These are phyloP conservation scores for Neonectria faginata DNA, from an alignment of 2,329 filamentous ascomycete species.

Conservation along the genomic window DNA sequence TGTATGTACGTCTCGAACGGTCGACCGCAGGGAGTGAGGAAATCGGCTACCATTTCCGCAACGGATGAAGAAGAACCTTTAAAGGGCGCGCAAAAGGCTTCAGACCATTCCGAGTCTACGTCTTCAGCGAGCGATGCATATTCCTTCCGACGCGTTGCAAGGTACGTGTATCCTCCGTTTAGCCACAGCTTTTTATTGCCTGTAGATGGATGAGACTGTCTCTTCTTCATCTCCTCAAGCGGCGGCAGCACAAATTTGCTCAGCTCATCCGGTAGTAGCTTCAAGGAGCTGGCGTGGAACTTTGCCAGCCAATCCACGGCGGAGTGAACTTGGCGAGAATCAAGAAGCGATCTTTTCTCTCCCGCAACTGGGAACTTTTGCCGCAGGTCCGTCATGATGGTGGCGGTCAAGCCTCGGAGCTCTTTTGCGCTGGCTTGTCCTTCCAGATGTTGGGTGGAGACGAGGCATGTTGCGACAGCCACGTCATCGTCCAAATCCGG, in stretches of 20 bases:
- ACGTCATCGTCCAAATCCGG: slow-evolving; percentile 58
- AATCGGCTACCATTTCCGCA: slow-evolving; percentile 64
- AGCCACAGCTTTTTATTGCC: slow-evolving; percentile 62
- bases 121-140: slow-evolving; percentile 62
- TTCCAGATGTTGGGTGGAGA: slow-evolving; percentile 53
- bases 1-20: slow-evolving; percentile 70
- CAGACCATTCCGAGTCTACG: slow-evolving; percentile 65
- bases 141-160: slow-evolving; percentile 71
- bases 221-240: slow-evolving; percentile 61
- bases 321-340: slow-evolving; percentile 59
- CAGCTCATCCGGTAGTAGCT: slow-evolving; percentile 44
- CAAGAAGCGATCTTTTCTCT: slow-evolving; percentile 63
- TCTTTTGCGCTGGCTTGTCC: slow-evolving; percentile 44
- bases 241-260: slow-evolving; percentile 64
- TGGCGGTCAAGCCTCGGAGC: slow-evolving; percentile 60
- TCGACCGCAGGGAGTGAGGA: slow-evolving; percentile 60
- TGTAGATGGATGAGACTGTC: slow-evolving; percentile 26
- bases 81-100: slow-evolving; percentile 57
- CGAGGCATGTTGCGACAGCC: slow-evolving; percentile 63
- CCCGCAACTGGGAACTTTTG: slow-evolving; percentile 66
- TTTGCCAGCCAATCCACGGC: slow-evolving; percentile 71
- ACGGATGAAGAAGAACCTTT: slow-evolving; percentile 49
- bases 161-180: slow-evolving; percentile 77
- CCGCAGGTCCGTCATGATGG: slow-evolving; percentile 68
- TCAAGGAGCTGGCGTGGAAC: slow-evolving; percentile 70